Evolutionary conservation across 495 filamentous ascomycete genomes (phyloP), one percentile per base, ranked within the genome.

Genomic region (Penicillium dipodomyicola): DNA sequence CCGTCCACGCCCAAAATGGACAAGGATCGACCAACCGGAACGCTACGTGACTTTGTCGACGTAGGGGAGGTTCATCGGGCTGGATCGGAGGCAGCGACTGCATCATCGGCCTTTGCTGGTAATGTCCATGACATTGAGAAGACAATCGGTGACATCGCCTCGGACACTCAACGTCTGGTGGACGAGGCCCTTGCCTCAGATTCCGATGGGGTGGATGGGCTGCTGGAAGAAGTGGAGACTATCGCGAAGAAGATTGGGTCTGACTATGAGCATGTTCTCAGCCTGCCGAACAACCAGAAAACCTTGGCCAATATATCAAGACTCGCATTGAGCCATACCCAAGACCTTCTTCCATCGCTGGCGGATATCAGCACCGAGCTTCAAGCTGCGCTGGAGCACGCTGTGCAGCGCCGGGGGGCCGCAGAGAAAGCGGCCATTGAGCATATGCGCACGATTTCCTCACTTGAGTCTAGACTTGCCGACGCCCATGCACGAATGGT

Each of bases 201-300:
- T 32, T 67, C 63, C 5, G 76, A 81, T 43, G 77, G 79, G 32
- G 72, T 79, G 20, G 74, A 77, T 39, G 78, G 76, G 52, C 72
- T 97, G 15, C 68, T 92, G 49, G 84, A 93, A 48, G 95, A 97
- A 66, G 90, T 99, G 40, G 85, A 92, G 66, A 85, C 89, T 0
- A 77, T 97, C 53, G 83, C 85, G 15, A 89, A 81, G 64, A 97
- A 96, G 72, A 85, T 99, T 58, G 82, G 84, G 17, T 89, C 89
- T 1, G 95, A 97, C 67, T 90, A 88, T 65, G 87, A 96, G 60
- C 87, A 89, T 67, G 84, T 91, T 4, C 72, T 90, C 17, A 80
- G 80, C 6, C 83, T 91, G 46, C 77, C 84, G 2, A 83, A 80
- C 68, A 87, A 82, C 55, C 72, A 82, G 40, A 90, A 90, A 58